Evolutionary conservation across 495 filamentous ascomycete genomes (phyloP), one percentile per base, ranked within the genome.

Genomic region (Letharia lupina): DNA sequence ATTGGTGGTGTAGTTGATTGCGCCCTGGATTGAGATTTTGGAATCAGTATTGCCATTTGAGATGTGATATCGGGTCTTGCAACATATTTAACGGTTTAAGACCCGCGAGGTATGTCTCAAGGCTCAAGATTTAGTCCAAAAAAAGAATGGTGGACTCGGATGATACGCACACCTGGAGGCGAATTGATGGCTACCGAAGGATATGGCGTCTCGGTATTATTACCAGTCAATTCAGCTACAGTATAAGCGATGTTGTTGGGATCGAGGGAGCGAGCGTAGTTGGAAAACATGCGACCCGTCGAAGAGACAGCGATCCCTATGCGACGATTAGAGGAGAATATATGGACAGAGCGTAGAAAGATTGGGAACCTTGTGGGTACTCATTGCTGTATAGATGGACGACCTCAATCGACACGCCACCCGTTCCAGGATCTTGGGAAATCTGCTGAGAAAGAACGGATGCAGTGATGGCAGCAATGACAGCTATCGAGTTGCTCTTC

Each of bases 241-340:
- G 74, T 77, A 59, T 77, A 80, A 45, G 72, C 72, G 18, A 68
- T 73, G 66, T 81, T 77, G 61, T 73, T 76, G 1, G 69, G 63
- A 68, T 80, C 75, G 20, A 81, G 70, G 23, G 70, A 75, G 10
- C 74, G 73, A n/a, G 79, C 77, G 61, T 80, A 82, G 61, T 77
- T 79, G 56, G 77, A 77, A 70, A 82, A 79, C 66, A 73, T 77
- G 61, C 77, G 74, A 33, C 78, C 80, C 15, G 63, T 74, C 10
- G 71, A 69, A 18, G 80, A 80, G 18, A 82, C 75, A 8, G 78
- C 76, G 52, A 80, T 79, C 60, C 74, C 76, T 76, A 52, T 40
- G 28, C 2, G 7, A 1, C 16, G 41, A 28, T 67, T 44, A 64
- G 63, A 18, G 39, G 40, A 40, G n/a, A 3, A 23, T 18, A 35